Base-by-base conservation (phyloP, 768 basidiomycete genomes). In the Chalciporus chontae region DNA sequence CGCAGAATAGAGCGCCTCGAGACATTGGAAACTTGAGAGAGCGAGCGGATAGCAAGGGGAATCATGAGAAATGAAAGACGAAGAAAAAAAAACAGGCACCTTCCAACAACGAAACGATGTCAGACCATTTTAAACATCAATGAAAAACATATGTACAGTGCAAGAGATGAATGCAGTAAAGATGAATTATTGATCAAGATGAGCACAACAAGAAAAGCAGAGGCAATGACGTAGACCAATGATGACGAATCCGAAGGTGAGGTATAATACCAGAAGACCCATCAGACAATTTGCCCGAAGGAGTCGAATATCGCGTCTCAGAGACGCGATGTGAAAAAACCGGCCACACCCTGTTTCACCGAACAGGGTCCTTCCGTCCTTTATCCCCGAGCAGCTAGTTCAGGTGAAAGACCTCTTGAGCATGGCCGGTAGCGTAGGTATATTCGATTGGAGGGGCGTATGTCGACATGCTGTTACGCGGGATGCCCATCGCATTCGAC, bases 361-460 rank as follows among this genome's bases (percentile, higher is more conserved):
- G 32, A 18, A 17, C 7, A 19, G 43, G 18, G 45, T 34, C 54
- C 47, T 54, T 40, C 31, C 17, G 24, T 27, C 36, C 23, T 49
- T 43, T 40, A 21, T 31, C 43, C 38, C 40, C 23, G 8, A 36
- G 9, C 14, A 37, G 31, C 39, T 66, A 34, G 34, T 31, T 66
- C 51, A 66, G 3, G 41, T 40, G 19, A 60, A 57, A 18, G 63
- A 40, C 8, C 45, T 61, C 65, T 45, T 65, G 60, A 15, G 48
- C 55, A 8, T 64, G 65, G 14, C 53, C 46, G 4, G 67, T 27
- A 5, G 55, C 18, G 10, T 56, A 66, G 3, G 59, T 42, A n/a
- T 57, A 68, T 10, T 62, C 64, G 24, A 42, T 47, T 19, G 55
- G 3, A 3, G 66, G 47, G 8, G 61, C 46, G 21, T 66, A 66